phyloP scores from a whole-genome alignment of 2,329 filamentous ascomycete species.

The Talaromyces amestolkiae region DNA sequence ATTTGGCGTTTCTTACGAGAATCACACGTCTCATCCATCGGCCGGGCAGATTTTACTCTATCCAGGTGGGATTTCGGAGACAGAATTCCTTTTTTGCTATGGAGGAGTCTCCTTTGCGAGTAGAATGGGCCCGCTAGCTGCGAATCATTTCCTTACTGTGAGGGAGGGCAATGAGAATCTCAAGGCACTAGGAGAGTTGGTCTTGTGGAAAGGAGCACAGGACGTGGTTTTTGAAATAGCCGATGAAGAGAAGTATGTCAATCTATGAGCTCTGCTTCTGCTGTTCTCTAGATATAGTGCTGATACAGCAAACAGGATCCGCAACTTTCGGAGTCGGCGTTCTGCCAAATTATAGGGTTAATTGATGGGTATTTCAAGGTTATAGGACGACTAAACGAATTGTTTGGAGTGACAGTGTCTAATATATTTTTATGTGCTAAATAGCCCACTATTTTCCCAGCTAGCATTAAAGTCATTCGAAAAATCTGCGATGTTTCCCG shows the following conservation, averaged over 20 bases:
- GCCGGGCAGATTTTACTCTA: conserved; percentile 27
- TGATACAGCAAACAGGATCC: conserved; percentile 6
- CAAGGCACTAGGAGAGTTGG: conserved; percentile 23
- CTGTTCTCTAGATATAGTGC: neutral
- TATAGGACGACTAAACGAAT: neutral
- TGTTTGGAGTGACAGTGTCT: neutral
- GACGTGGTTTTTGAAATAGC: conserved; percentile 26
- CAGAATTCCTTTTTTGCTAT: conserved; percentile 27
- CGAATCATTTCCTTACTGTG: conserved; percentile 29
- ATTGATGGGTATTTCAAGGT: neutral
- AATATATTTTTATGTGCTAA: neutral
- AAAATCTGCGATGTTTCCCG: conserved; percentile 19
- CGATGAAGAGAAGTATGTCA: conserved; percentile 21
- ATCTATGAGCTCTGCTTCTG: neutral
- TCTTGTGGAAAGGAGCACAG: conserved; percentile 27
- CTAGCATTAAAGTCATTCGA: conserved; percentile 9
- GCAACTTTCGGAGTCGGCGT: neutral
- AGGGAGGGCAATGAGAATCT: conserved; percentile 25
- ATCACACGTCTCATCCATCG: conserved; percentile 26
- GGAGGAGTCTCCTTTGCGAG: conserved; percentile 26
- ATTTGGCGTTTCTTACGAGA: conserved; percentile 25
- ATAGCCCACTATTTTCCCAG: neutral
- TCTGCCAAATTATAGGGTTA: conserved; percentile 5
- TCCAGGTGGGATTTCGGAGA: conserved; percentile 26
- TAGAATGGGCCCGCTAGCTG: conserved; percentile 28